Base-by-base conservation (phyloP, 75 land plant species). In the Pinus tabuliformis region DNA sequence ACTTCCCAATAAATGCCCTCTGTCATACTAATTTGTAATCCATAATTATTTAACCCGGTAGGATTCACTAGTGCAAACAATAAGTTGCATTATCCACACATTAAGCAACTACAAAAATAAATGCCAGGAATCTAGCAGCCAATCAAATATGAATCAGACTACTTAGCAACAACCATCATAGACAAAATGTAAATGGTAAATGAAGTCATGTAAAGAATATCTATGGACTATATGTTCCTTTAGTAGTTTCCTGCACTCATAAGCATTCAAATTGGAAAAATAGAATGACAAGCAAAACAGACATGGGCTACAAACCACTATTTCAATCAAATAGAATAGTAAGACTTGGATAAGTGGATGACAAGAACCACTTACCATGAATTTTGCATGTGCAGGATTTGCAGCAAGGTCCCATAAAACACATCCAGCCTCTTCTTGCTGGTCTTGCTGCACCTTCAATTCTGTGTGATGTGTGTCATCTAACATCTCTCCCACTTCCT, bases 381-480 rank as follows among this genome's bases (percentile, higher is more conserved):
- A 79, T 60, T 90, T 86, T 24, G 99, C 99, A 78, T 91, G 94
- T 57, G 77, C 58, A 76, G 83, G 78, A 57, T 59, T 84, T 20
- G 97, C 93, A 58, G 99, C 82, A 79, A 96, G 92, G 79, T 96
- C 99, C 99, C 99, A 96, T 68, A 96, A 79, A 70, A 94, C 77
- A 77, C 97, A 94, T 52, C 97, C 99, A 81, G 80, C 84, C 65
- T 96, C 99, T 78, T 93, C 99, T 84, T 91, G 89, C 21, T 68
- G 85, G 49, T 92, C 90, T 45, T 87, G 89, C 70, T 76, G 45
- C 20, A 30, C 81, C 26, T 58, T 62, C 62, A 62, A 13, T 13
- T 42, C 63, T 20, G 63, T 24, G 13, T 82, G 24, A 26, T 73
- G 74, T 63, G 56, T 62, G 58, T 63, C 30, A 4, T 58, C 64